Evolutionary conservation across 2,329 filamentous ascomycete species (phyloP), one percentile per base, ranked within the genome.

Genomic region (Macrophomina pseudophaseolina): DNA sequence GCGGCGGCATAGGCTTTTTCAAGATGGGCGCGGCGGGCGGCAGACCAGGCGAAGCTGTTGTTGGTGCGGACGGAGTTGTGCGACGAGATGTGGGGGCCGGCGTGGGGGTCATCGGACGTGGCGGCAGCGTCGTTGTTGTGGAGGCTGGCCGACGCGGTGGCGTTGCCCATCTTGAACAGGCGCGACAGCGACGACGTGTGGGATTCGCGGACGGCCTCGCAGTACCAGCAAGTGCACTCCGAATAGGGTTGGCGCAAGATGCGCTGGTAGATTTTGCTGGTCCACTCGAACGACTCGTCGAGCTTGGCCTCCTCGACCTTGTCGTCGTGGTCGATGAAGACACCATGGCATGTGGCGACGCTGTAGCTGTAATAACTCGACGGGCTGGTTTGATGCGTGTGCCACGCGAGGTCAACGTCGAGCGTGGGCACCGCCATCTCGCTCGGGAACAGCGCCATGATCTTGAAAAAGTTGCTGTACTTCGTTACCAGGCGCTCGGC

Each of bases 211-310:
- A 89, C 84, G 5, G 88, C 85, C 77, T 95, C 92, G 78, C 92
- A 96, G 76, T 94, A 93, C 91, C 91, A 94, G 76, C 91, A 94
- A 0, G 88, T 91, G 72, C 91, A 94, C 75, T 91, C 89, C 1
- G 86, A 89, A 75, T 94, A 96, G 4, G 91, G 85, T 60, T 89
- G 85, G 16, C 81, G 79, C 70, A 86, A 93, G 14, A 80, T 76
- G 33, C 87, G 86, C 71, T 91, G 86, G 74, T 94, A 96, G 0
- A 77, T 80, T 71, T 88, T 89, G 72, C 85, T 87, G 0, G 92
- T 96, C 86, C 87, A 91, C 73, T 89, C 87, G 72, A 95, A 95
- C 5, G 84, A 82, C 1, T 82, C 80, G 52, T 86, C 86, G 6
- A 96, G 84, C 58, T 83, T 84, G 14, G 80, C 80, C 72, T 93